Base-by-base conservation (phyloP, 768 basidiomycete genomes). In the Cystobasidium onofrii region DNA sequence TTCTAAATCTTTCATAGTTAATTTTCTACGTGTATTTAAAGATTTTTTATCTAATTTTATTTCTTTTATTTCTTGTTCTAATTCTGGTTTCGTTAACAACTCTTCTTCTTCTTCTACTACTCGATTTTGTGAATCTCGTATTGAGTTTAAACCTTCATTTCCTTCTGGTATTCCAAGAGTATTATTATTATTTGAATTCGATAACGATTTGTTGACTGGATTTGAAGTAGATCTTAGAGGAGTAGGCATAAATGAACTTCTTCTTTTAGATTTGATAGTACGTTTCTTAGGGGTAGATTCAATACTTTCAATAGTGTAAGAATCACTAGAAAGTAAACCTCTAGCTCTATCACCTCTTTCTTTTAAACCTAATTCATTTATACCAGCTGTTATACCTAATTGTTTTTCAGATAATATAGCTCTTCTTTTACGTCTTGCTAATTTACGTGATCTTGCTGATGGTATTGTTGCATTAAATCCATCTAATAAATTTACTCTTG, bases 41-140 rank as follows among this genome's bases (percentile, higher is more conserved):
- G 98, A 95, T 81, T 93, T 90, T 84, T 94, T 93, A 84, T 99
- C 96, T 75, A 86, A 85, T 77, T 86, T 80, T 73, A 99, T 95
- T 81, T 97, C 96, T 73, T 88, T 84, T 31, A 87, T 87, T 81
- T 98, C 94, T 67, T 88, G 85, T 25, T 85, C 83, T 75, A 99
- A 84, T 81, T 98, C 96, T 50, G 69, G 69, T 44, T 44, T 55
- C n/a, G 69, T 71, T 18, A 71, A 55, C 23, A 33, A 25, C 39
- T 71, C 69, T 10, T 34, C 43, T 31, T 33, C 33, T 18, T 71
- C 52, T 10, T 29, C 55, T 29, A 7, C 7, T 20, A 27, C 69
- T 71, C 54, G n/a, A n/a, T n/a, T n/a, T n/a, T n/a, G n/a, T n/a
- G n/a, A n/a, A n/a, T n/a, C n/a, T n/a, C n/a, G n/a, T n/a, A n/a